Percentiles rank a stretch among this genome's conserved stretches.
Conservation (phyloP, 129 eudicot genomes). For the Lonicera japonica region DNA sequence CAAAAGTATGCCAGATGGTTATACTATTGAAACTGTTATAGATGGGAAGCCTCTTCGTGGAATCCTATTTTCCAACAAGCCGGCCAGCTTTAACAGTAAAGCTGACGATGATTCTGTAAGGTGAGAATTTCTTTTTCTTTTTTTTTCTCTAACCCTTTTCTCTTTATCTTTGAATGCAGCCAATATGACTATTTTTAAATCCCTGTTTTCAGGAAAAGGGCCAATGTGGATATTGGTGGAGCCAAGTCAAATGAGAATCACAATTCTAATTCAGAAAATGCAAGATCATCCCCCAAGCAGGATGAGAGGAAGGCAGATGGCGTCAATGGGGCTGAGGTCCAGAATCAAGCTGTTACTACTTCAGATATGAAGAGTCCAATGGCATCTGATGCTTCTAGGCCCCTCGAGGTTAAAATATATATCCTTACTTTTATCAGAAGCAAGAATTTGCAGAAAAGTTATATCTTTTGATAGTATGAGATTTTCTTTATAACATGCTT, state of each 20-base stretch:
- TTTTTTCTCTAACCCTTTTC: background rate
- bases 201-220: conserved; percentile 64
- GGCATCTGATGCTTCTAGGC: conserved; percentile 30
- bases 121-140: conserved; percentile 22
- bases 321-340: conserved; percentile 28
- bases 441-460: too few species aligned
- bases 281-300: conserved; percentile 19
- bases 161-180: background rate
- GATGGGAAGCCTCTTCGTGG: conserved; percentile 97
- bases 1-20: conserved; percentile 55
- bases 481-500: background rate
- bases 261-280: conserved; percentile 10
- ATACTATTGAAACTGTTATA: conserved; percentile 77
- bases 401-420: conserved; percentile 48
- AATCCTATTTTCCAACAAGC: conserved; percentile 57
- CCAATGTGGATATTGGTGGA: conserved; percentile 25
- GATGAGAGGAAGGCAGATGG: conserved; percentile 23
- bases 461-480: background rate
- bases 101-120: conserved; percentile 40
- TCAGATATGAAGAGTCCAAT: conserved; percentile 32
- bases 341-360: conserved; percentile 35
- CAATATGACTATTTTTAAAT: background rate
- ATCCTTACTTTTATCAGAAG: background rate
- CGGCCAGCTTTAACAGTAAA: conserved; percentile 16
- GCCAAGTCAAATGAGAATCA: conserved; percentile 17